Evolutionary conservation across 768 basidiomycete species (phyloP).

Genomic region (Calocybe cyanea): DNA sequence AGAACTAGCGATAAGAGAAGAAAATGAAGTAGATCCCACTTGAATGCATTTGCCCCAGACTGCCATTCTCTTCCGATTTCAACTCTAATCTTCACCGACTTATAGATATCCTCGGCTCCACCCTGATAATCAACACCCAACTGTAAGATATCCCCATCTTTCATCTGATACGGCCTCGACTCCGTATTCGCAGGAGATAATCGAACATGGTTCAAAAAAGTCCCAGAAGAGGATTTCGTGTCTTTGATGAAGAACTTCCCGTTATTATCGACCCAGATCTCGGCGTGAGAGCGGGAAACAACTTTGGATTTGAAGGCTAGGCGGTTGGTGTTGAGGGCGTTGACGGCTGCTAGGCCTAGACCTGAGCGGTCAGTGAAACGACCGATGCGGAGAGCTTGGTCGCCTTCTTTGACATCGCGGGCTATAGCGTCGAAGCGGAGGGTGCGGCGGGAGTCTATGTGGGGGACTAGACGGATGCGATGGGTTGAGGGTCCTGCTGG

Average conservation of each 20-base stretch:
- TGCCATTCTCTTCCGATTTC: constrained; percentile 93
- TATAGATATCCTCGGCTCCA: constrained; percentile 94
- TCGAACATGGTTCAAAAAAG: constrained; percentile 92
- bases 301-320: constrained; percentile 95
- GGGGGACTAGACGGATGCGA: constrained; percentile 91
- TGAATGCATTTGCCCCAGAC: constrained; percentile 85
- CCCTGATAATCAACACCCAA: constrained; percentile 98
- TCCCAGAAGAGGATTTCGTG: constrained; percentile 86
- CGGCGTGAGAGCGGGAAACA: constrained; percentile 90
- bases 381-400: constrained; percentile 78
- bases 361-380: constrained; percentile 89
- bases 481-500: constrained; percentile 29
- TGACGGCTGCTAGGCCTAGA: constrained; percentile 58
- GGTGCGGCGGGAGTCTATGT: constrained; percentile 85
- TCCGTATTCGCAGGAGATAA: constrained; percentile 83
- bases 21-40: constrained; percentile 35
- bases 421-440: constrained; percentile 91
- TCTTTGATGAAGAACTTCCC: constrained; percentile 84
- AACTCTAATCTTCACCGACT: constrained; percentile 93
- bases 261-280: constrained; percentile 77
- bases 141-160: constrained; percentile 93
- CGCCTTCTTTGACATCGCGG: constrained; percentile 73
- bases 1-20: constrained; percentile 1
- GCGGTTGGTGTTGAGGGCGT: constrained; percentile 71
- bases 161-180: constrained; percentile 70